phyloP scores from a whole-genome alignment of 331 rosid genomes.

The Ulmus americana region DNA sequence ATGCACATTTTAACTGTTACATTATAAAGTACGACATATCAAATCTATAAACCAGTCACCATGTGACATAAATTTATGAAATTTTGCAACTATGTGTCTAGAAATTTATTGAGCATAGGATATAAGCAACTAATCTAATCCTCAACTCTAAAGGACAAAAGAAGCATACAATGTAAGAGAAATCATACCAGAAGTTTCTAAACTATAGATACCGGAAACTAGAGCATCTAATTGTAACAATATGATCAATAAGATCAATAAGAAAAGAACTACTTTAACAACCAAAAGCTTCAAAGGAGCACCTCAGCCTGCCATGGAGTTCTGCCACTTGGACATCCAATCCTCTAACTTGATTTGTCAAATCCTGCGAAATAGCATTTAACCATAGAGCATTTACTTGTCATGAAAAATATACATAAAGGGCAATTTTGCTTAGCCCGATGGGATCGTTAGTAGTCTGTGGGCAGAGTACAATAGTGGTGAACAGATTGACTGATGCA shows the following conservation, averaged over 20 bases:
- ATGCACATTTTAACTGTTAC: no score
- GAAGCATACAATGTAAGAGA: not conserved
- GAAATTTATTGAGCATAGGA: not conserved
- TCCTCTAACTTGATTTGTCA: conserved; percentile 35
- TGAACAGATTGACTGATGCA: not conserved
- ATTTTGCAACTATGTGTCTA: not conserved
- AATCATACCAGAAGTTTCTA: not conserved
- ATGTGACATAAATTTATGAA: not conserved
- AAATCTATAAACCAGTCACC: not conserved
- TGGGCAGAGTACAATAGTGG: not conserved
- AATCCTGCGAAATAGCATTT: conserved; percentile 40
- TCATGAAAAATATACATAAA: conserved; percentile 2
- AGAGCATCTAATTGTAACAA: not conserved
- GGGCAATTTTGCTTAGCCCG: not conserved
- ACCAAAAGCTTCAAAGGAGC: conserved; percentile 64
- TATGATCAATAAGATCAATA: conserved; percentile 35
- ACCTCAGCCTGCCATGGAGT: conserved; percentile 72
- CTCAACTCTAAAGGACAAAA: not conserved
- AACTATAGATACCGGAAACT: not conserved
- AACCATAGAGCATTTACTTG: conserved; percentile 22
- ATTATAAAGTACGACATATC: not conserved
- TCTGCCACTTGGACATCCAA: conserved; percentile 50
- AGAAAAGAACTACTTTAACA: conserved; percentile 53
- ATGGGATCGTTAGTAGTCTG: not conserved
- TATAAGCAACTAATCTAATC: not conserved